Evolutionary conservation across 768 basidiomycete genomes (phyloP).

Genomic region (Tubosaeta brunneosetosa): DNA sequence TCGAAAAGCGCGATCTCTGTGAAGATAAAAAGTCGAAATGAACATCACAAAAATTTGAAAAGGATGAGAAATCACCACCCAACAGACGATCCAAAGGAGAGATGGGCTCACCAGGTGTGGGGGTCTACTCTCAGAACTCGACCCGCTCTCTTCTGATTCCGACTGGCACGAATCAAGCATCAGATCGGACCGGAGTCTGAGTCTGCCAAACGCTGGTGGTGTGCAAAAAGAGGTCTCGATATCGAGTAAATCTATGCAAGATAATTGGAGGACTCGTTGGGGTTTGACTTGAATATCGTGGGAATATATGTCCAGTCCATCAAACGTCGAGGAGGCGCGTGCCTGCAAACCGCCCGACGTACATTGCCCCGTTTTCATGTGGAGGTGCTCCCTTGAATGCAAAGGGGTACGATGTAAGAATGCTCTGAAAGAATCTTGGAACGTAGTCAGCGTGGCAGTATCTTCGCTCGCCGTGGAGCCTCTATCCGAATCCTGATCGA

Average conservation of each 20-base stretch:
- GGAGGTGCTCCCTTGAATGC: conserved; percentile 19
- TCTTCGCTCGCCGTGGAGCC: conserved; percentile 13
- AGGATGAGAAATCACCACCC: neutral
- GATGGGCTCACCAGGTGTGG: conserved; percentile 15
- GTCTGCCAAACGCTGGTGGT: conserved; percentile 10
- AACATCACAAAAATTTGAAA: neutral
- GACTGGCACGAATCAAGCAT: conserved; percentile 16
- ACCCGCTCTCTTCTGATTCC: conserved; percentile 15
- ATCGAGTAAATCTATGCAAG: conserved; percentile 21
- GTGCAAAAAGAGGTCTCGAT: conserved; percentile 14
- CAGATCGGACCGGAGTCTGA: conserved; percentile 18
- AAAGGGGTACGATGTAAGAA: conserved; percentile 24
- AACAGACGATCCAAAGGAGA: neutral
- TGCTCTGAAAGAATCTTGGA: conserved; percentile 29
- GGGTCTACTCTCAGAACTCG: neutral
- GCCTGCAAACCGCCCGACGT: conserved; percentile 12
- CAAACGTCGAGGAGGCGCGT: conserved; percentile 29
- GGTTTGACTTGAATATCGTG: conserved; percentile 20
- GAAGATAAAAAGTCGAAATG: neutral
- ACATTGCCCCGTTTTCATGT: conserved; percentile 6
- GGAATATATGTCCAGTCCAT: conserved; percentile 28
- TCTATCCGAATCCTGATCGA: conserved; percentile 14
- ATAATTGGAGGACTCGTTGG: conserved; percentile 17
- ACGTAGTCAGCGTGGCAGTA: conserved; percentile 18
- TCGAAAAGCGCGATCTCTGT: conserved; percentile 34